Conservation (phyloP, 257 asterid genomes). For the Salvia splendens region DNA sequence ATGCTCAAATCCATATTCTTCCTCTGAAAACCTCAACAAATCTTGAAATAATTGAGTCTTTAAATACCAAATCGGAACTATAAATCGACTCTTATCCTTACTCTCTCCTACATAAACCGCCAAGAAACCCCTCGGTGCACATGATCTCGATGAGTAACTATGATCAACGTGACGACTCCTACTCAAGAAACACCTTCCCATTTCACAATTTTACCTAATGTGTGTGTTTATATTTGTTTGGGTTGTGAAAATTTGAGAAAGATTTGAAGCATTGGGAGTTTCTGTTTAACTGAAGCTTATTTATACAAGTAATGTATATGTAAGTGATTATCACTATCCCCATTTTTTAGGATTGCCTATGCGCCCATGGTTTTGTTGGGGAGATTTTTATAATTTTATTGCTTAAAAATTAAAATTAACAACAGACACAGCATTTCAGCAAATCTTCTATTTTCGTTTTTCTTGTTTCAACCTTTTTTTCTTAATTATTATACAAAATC, state of each 20-base stretch:
- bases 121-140: constrained; percentile 3
- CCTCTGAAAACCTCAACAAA: constrained; percentile 8
- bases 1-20: constrained; percentile 15
- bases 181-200: background rate
- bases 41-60: background rate
- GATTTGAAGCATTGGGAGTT: background rate
- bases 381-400: background rate
- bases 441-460: background rate
- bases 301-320: background rate
- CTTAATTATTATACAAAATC: background rate
- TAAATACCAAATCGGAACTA: background rate
- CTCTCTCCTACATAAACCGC: background rate
- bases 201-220: background rate
- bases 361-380: constrained; percentile 11
- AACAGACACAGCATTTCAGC: background rate
- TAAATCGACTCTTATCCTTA: background rate
- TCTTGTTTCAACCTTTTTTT: too few relatives aligned
- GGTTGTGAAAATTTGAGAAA: background rate
- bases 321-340: background rate
- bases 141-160: background rate
- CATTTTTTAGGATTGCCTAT: background rate
- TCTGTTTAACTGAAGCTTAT: background rate
- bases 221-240: background rate
- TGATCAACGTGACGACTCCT: background rate
- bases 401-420: background rate